Percentiles rank a stretch among this genome's conserved stretches.
Conservation (phyloP, 768 basidiomycete species). For the Russula sp. region DNA sequence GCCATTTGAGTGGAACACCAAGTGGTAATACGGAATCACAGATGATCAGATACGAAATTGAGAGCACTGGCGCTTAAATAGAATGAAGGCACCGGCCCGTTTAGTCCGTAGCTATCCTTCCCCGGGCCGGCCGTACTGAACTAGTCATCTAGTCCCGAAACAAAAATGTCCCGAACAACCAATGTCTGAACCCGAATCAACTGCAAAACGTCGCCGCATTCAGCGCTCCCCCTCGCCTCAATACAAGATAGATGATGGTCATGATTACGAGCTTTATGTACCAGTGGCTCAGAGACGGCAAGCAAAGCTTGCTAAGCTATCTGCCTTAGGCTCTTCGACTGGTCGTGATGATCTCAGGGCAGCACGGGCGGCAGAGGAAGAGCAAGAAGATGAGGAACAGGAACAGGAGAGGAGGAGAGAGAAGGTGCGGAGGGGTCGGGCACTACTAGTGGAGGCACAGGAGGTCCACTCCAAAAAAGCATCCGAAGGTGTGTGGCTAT, state of each 20-base stretch:
- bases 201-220: constrained; percentile 42
- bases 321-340: constrained; percentile 49
- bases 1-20: no score
- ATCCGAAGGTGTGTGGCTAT: constrained; percentile 52
- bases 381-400: constrained; percentile 62
- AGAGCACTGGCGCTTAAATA: no score
- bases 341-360: constrained; percentile 43
- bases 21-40: no score
- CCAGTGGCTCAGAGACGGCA: constrained; percentile 81
- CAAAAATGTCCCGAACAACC: constrained; percentile 24
- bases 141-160: not conserved
- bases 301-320: constrained; percentile 70
- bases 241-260: constrained; percentile 53
- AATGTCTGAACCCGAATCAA: constrained; percentile 29
- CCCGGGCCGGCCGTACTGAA: no score
- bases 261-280: constrained; percentile 76
- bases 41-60: no score
- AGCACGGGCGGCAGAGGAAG: constrained; percentile 50
- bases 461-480: constrained; percentile 86
- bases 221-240: constrained; percentile 50
- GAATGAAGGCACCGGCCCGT: constrained; percentile 4
- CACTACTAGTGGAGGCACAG: constrained; percentile 86
- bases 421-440: constrained; percentile 74
- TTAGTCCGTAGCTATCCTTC: not conserved
- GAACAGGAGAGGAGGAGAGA: constrained; percentile 75